Evolutionary conservation across 1,139 yeast genomes (phyloP).

Genomic region (Kazachstania sp.): DNA sequence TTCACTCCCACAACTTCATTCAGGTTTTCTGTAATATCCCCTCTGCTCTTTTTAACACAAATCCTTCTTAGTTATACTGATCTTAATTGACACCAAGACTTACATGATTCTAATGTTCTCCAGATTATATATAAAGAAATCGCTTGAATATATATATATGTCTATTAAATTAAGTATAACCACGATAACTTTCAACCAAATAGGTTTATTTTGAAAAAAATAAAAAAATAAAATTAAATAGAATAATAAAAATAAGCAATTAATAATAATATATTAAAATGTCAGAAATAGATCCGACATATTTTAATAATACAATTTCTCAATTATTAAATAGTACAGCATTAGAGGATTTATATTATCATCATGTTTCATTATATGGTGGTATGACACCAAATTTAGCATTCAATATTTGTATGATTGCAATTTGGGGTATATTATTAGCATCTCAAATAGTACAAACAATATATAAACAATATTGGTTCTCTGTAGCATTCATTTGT

Average conservation of each 20-base stretch:
- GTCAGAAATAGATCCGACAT: not conserved
- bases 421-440: slow-evolving; percentile 41
- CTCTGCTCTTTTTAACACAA: no score
- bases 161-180: no score
- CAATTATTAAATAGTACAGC: not conserved
- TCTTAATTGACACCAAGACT: no score
- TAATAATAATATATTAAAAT: no score
- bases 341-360: not conserved
- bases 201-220: not conserved
- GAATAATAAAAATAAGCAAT: no score
- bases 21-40: no score
- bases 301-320: not conserved
- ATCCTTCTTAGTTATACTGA: no score
- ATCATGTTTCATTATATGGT: slow-evolving; percentile 14
- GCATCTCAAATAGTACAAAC: slow-evolving; percentile 37
- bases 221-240: no score
- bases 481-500: slow-evolving; percentile 49
- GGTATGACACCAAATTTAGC: slow-evolving; percentile 27
- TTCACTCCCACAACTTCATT: no score
- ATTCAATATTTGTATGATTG: slow-evolving; percentile 41
- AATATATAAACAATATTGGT: slow-evolving; percentile 65
- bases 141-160: no score
- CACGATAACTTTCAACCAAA: no score
- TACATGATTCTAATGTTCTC: no score
- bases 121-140: not conserved